phyloP scores from a whole-genome alignment of 2,329 filamentous ascomycete species.

The Fusarium beomiforme region DNA sequence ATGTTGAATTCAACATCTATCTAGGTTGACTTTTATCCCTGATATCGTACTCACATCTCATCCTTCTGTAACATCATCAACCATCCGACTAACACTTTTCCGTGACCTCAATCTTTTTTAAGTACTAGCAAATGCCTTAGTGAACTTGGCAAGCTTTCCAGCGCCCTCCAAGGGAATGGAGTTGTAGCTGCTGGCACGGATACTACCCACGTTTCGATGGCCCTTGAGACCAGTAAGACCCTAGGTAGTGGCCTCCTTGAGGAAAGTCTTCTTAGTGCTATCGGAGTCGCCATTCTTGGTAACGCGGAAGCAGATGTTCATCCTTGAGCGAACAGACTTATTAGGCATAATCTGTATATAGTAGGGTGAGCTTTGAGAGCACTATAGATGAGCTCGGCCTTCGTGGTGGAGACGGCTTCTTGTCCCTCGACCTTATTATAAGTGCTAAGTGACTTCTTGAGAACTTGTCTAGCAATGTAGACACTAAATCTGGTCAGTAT shows the following conservation, averaged over 20 bases:
- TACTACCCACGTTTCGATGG: slow-evolving; percentile 76
- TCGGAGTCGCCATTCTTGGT: slow-evolving; percentile 67
- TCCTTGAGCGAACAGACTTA: slow-evolving; percentile 79
- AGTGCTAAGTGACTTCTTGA: slow-evolving; percentile 75
- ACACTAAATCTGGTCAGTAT: slow-evolving; percentile 62
- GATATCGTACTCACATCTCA: not conserved
- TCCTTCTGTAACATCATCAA: not conserved
- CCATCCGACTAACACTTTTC: not conserved
- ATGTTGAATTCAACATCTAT: slow-evolving; percentile 39
- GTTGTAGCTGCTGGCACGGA: slow-evolving; percentile 91
- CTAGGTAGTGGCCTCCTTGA: slow-evolving; percentile 74
- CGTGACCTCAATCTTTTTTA: not conserved
- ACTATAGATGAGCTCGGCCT: slow-evolving; percentile 80
- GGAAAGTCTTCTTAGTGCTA: slow-evolving; percentile 80
- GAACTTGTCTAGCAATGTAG: slow-evolving; percentile 88
- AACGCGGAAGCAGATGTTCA: slow-evolving; percentile 96
- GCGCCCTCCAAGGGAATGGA: slow-evolving; percentile 75
- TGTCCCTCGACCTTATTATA: slow-evolving; percentile 81
- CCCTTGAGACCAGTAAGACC: slow-evolving; percentile 86
- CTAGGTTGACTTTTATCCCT: slow-evolving; percentile 11
- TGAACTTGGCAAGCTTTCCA: slow-evolving; percentile 73
- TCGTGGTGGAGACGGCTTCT: slow-evolving; percentile 76
- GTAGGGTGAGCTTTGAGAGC: slow-evolving; percentile 78
- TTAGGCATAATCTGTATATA: slow-evolving; percentile 83
- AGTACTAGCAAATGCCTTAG: slow-evolving; percentile 60